Percentiles rank a stretch among this genome's conserved stretches.
phyloP scores from a whole-genome alignment of 306 rosid genomes.

The Gillenia trifoliata region DNA sequence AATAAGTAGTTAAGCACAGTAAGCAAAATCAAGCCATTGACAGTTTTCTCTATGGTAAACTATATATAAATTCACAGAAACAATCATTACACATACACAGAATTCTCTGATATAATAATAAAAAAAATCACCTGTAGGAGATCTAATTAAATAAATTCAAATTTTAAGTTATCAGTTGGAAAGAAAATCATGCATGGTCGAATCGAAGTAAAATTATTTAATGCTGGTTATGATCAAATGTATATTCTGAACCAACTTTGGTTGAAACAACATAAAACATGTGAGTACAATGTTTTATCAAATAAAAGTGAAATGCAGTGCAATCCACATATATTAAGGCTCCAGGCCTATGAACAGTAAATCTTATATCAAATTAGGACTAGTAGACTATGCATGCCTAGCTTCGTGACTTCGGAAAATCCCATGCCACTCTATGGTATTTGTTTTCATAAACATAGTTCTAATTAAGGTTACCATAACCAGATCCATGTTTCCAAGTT shows the following conservation, averaged over 20 bases:
- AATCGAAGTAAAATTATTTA: background rate
- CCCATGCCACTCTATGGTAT: background rate
- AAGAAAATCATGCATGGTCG: background rate
- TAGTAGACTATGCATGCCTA: background rate
- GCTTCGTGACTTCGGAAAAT: background rate
- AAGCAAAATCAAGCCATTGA: background rate
- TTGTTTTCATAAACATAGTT: background rate
- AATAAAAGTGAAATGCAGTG: no score
- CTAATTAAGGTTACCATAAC: background rate
- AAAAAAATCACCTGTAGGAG: background rate
- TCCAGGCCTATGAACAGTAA: background rate
- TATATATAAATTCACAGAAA: background rate
- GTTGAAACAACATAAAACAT: background rate
- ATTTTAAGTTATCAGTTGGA: background rate
- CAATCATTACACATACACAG: background rate
- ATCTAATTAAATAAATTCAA: background rate
- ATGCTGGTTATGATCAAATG: background rate
- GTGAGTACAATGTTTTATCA: background rate
- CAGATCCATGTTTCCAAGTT: slow-evolving; percentile 8
- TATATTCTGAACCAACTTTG: background rate
- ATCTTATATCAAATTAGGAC: background rate
- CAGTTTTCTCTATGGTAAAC: background rate
- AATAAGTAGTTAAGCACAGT: background rate
- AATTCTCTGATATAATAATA: background rate
- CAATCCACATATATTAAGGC: slow-evolving; percentile 1